Evolutionary conservation across 2,329 filamentous ascomycete species (phyloP).

Genomic region (Phoma herbarum): DNA sequence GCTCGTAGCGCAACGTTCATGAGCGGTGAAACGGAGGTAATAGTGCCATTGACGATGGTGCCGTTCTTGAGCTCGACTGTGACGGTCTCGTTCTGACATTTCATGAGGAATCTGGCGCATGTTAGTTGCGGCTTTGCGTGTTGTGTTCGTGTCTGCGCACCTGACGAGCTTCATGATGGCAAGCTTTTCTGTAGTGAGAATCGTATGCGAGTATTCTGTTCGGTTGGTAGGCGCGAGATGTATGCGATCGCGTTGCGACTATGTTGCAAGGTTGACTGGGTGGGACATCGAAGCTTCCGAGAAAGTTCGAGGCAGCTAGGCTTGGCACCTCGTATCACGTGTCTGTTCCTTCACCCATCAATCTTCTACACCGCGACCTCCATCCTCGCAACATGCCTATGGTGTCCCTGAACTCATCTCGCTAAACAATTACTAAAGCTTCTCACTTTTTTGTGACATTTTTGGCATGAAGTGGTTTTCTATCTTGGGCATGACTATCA

Average conservation of each 20-base stretch:
- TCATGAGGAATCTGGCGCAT: slow-evolving; percentile 87
- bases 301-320: slow-evolving; percentile 31
- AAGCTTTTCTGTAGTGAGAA: background rate
- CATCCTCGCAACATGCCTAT: background rate
- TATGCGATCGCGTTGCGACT: slow-evolving; percentile 23
- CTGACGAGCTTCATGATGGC: slow-evolving; percentile 50
- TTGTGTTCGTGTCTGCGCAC: slow-evolving; percentile 26
- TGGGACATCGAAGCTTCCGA: slow-evolving; percentile 30
- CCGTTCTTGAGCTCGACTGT: slow-evolving; percentile 99
- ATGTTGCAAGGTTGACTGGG: slow-evolving; percentile 29
- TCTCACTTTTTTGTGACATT: too few relatives aligned
- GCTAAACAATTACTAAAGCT: background rate
- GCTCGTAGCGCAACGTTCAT: slow-evolving; percentile 98
- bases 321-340: slow-evolving; percentile 15
- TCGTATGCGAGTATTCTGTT: background rate
- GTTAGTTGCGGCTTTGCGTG: slow-evolving; percentile 29
- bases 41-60: slow-evolving; percentile 95
- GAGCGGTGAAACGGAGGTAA: slow-evolving; percentile 93
- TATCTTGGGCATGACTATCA: too few relatives aligned
- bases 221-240: slow-evolving; percentile 1
- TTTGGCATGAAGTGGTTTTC: too few relatives aligned
- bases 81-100: slow-evolving; percentile 98
- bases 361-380: background rate
- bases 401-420: background rate
- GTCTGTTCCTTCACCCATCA: background rate